Base-by-base conservation (phyloP, 192 early-diverging fungal genomes). In the Dissophora ornata region DNA sequence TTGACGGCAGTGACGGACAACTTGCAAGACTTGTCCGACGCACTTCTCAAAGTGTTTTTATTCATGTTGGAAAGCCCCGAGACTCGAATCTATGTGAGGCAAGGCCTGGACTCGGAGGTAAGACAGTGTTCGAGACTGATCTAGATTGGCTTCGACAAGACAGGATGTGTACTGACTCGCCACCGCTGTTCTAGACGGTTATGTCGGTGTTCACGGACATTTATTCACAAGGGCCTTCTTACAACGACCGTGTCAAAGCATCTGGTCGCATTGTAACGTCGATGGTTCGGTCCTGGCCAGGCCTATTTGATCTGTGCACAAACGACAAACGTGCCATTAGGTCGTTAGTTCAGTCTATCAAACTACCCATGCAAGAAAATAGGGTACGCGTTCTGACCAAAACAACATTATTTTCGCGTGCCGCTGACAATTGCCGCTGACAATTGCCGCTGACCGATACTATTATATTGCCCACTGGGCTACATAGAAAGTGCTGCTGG, bases 201-300 rank as follows among this genome's bases (percentile, higher is more conserved):
- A 89, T 95, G 61, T 87, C 92, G 4, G 82, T 87, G 12, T 92
- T 95, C 68, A 93, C 92, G 0, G 93, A 95, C 64, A 83, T 92
- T 15, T 91, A 85, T 50, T 91, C 80, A 24, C 79, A 84, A 44
- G 90, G 88, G 11, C 79, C 83, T 13, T 83, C 84, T 24, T 86
- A 82, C 47, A 83, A 85, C 26, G 92, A 94, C 30, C 77, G 88
- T n/a, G 80, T 95, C 21, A 83, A 85, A 40, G 82, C 88, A 11
- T 88, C 88, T 65, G 82, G 86, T 1, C 84, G 81, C 25, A 88
- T 90, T 29, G 78, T 94, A 0, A 82, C 84, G 13, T 80, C 87
- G 21, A 79, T 94, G 41, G 46, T 94, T 24, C 88, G 91, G 53
- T 88, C 89, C 0, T 94, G 93, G 93, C 90, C 92, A 10, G 93